Base-by-base conservation (phyloP, 306 rosid species). In the Inga laurina region DNA sequence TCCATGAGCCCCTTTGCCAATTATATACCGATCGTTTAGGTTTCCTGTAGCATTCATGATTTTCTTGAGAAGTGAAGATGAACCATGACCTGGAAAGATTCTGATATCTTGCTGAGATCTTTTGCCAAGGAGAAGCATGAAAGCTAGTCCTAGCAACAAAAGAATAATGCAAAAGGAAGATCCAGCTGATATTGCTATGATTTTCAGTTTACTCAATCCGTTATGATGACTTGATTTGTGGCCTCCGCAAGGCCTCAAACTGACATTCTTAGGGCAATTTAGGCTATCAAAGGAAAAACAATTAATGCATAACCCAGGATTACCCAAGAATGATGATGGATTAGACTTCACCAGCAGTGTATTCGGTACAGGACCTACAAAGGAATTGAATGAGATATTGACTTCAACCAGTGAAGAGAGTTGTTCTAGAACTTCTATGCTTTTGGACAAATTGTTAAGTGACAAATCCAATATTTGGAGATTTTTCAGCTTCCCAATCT, bases 361-460 rank as follows among this genome's bases (percentile, higher is more conserved):
- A 56, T 79, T 74, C 4, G 97, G 99, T 7, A 96, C 81, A 49
- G 85, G 82, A 70, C 97, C 98, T 0, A 74, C 74, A 87, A 96
- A 92, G 59, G 83, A 84, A 80, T 96, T 96, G 88, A 75, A 73
- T 44, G 98, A 91, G 75, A 96, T 54, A 82, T 93, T 84, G 54
- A 91, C 44, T 79, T 85, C 81, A 52, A 62, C 18, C 44, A 93
- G 43, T 39, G 97, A 89, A 45, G 21, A 21, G 43, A 93, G 87
- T 14, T 81, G 74, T 22, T 72, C 91, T 21, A 96, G 88, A 72
- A 79, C 85, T 3, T 71, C 37, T 59, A 91, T 78, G 85, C 81
- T 85, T 82, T 96, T 96, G 18, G 92, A 88, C 89, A 96, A 88
- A 80, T 93, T 89, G 90, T 93, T 95, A n/a, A 46, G 87, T 59